A percentile compares a stretch with the other conserved stretches of the same genome.
phyloP scores from a whole-genome alignment of 2,329 filamentous ascomycete genomes.

The Berkeleyomyces rouxiae region DNA sequence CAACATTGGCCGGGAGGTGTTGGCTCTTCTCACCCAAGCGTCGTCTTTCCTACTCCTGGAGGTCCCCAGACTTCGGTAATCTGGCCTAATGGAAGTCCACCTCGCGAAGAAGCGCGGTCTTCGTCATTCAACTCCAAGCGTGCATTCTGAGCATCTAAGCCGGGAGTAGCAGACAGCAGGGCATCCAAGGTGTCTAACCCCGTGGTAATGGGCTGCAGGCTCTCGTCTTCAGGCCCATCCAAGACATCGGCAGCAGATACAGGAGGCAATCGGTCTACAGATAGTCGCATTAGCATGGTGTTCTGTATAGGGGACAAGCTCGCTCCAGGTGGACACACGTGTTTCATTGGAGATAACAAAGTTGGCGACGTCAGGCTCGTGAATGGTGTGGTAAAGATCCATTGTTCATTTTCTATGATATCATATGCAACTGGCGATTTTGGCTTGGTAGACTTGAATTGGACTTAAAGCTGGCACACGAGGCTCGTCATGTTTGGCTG shows the following conservation, averaged over 20 bases:
- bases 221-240: constrained; percentile 37
- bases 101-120: constrained; percentile 15
- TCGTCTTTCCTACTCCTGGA: constrained; percentile 70
- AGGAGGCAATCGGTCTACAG: constrained; percentile 55
- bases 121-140: background rate
- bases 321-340: constrained; percentile 25
- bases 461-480: background rate
- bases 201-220: constrained; percentile 37
- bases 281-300: background rate
- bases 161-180: constrained; percentile 21
- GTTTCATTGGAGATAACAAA: constrained; percentile 35
- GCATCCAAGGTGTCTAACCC: constrained; percentile 37
- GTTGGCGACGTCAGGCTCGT: constrained; percentile 43
- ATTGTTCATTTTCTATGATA: constrained; percentile 20
- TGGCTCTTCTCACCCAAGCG: constrained; percentile 46
- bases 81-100: constrained; percentile 57
- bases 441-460: background rate
- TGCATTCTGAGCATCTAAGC: background rate
- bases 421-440: background rate
- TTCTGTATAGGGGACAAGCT: background rate
- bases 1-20: background rate
- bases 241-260: constrained; percentile 60
- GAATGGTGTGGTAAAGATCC: constrained; percentile 39
- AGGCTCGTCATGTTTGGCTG: background rate
- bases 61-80: constrained; percentile 81